phyloP scores from a whole-genome alignment of 1,284 basidiomycete species.

The Pholiota adiposa region DNA sequence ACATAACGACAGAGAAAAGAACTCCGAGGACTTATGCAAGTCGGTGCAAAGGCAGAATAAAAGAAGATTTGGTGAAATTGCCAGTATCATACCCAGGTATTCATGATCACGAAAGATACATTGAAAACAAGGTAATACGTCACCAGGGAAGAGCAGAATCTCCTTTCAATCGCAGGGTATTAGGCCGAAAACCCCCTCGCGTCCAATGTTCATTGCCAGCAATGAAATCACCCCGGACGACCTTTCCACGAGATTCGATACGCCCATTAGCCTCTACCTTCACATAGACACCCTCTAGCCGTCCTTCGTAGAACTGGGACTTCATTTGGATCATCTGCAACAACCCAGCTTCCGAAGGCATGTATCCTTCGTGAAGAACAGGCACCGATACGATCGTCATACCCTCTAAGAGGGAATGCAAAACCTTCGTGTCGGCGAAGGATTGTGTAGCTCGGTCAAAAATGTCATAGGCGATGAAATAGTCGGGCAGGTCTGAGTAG shows the following conservation, averaged over 20 bases:
- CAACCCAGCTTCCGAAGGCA: conserved; percentile 45
- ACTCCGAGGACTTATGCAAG: too few relatives aligned
- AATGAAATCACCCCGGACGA: conserved; percentile 67
- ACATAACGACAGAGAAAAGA: too few relatives aligned
- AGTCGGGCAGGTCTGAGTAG: conserved; percentile 55
- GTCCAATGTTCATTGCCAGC: conserved; percentile 69
- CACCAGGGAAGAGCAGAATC: background rate
- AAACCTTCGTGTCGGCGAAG: conserved; percentile 44
- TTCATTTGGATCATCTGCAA: conserved; percentile 45
- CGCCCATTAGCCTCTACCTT: conserved; percentile 50
- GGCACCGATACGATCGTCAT: conserved; percentile 51
- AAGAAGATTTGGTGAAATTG: too few relatives aligned
- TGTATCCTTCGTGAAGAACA: conserved; percentile 43
- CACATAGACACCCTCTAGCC: conserved; percentile 62
- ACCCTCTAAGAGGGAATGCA: conserved; percentile 39
- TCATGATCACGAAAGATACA: too few relatives aligned
- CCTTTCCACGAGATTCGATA: conserved; percentile 54
- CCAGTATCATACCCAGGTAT: too few relatives aligned
- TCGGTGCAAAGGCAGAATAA: too few relatives aligned
- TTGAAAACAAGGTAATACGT: too few relatives aligned
- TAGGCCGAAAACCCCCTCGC: conserved; percentile 45
- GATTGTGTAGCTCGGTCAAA: conserved; percentile 52
- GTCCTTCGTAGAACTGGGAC: conserved; percentile 53
- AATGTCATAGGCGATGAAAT: conserved; percentile 63
- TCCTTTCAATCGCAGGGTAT: conserved; percentile 25